phyloP scores from a whole-genome alignment of 2,329 filamentous ascomycete species.

The Aspergillus terreus region DNA sequence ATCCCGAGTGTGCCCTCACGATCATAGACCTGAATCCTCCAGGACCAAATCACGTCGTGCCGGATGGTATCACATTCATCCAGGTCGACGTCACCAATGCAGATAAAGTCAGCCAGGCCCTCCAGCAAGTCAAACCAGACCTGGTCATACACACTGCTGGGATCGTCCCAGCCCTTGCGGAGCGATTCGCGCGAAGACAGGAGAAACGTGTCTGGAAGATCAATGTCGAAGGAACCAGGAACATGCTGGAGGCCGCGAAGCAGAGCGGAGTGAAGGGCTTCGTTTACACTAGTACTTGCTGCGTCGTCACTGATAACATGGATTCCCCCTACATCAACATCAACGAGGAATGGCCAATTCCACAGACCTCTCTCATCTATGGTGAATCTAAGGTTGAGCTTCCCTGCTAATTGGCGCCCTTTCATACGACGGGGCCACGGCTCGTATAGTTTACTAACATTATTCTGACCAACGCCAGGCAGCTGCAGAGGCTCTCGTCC shows the following conservation, averaged over 20 bases:
- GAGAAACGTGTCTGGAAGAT: conserved; percentile 44
- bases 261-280: conserved; percentile 46
- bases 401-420: not conserved
- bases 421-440: not conserved
- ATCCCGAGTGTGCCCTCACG: conserved; percentile 33
- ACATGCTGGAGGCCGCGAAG: conserved; percentile 48
- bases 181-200: conserved; percentile 34
- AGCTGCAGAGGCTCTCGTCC: conserved; percentile 40
- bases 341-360: conserved; percentile 38
- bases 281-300: conserved; percentile 56
- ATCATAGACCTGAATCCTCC: conserved; percentile 35
- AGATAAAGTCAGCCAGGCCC: conserved; percentile 25
- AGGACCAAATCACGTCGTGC: conserved; percentile 24
- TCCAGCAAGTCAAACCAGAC: conserved; percentile 43
- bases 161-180: conserved; percentile 37
- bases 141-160: conserved; percentile 55
- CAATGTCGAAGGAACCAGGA: conserved; percentile 54
- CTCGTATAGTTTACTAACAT: conserved; percentile 2
- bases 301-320: conserved; percentile 52
- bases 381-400: conserved; percentile 40
- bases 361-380: conserved; percentile 39
- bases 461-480: conserved; percentile 27
- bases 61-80: conserved; percentile 21
- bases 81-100: conserved; percentile 33
- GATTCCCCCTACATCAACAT: conserved; percentile 33